These are phyloP conservation scores for Irpex rosettiformis DNA, from an alignment of 1,284 basidiomycete species.

Conservation along the genomic window DNA sequence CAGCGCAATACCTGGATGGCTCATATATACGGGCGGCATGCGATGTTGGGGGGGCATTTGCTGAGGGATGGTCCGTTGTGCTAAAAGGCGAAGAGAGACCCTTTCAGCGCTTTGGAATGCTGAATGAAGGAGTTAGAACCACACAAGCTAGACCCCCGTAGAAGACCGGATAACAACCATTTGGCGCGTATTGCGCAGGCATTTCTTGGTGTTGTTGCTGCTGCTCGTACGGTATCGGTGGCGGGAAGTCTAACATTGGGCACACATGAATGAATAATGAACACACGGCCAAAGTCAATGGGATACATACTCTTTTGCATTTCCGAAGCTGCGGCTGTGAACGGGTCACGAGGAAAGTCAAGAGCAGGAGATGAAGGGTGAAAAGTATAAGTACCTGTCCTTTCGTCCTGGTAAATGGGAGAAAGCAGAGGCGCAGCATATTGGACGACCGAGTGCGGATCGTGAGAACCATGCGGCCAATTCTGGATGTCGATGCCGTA, in stretches of 20 bases:
- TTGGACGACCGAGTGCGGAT: conserved; percentile 21
- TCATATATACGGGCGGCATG: conserved; percentile 11
- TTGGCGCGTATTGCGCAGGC: conserved; percentile 17
- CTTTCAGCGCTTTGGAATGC: conserved; percentile 49
- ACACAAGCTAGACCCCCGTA: conserved; percentile 22
- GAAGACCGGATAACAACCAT: conserved; percentile 22
- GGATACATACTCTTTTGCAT: conserved; percentile 22
- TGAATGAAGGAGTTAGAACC: conserved; percentile 23
- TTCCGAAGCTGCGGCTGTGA: conserved; percentile 17
- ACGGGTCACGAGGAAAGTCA: background rate
- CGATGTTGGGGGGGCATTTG: conserved; percentile 26
- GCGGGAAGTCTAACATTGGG: conserved; percentile 14
- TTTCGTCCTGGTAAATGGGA: conserved; percentile 44
- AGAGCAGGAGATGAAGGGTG: conserved; percentile 9
- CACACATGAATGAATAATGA: background rate
- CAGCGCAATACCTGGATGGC: conserved; percentile 18
- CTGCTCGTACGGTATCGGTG: conserved; percentile 17
- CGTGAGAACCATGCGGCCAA: conserved; percentile 25
- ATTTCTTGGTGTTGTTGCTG: conserved; percentile 17
- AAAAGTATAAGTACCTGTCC: conserved; percentile 30
- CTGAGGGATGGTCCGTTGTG: conserved; percentile 39
- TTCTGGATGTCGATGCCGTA: conserved; percentile 25
- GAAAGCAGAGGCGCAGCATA: conserved; percentile 37
- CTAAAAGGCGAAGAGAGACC: conserved; percentile 52
- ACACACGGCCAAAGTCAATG: conserved; percentile 2